Evolutionary conservation across 129 eudicot species (phyloP).

Genomic region (Mikania micrantha): DNA sequence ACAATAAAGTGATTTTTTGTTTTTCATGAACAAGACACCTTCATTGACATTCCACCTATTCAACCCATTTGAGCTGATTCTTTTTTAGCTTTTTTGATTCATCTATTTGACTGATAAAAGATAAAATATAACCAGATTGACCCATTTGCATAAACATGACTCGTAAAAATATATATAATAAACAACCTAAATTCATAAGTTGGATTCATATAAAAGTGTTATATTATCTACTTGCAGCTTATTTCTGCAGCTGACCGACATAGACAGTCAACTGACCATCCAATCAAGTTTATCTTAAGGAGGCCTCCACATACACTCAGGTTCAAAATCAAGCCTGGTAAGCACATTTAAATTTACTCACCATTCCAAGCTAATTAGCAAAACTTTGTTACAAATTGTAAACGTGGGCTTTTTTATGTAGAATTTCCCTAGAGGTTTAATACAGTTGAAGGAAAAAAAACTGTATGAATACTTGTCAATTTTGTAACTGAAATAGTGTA

Average conservation of each 20-base stretch:
- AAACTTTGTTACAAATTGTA: background rate
- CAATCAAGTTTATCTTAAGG: slow-evolving; percentile 88
- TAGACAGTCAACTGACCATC: slow-evolving; percentile 93
- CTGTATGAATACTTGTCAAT: background rate
- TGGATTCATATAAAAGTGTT: background rate
- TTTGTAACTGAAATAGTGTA: background rate
- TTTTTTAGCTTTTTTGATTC: background rate
- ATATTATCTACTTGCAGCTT: slow-evolving; percentile 46
- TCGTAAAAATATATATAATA: background rate
- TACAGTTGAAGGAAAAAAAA: background rate
- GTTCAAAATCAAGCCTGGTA: slow-evolving; percentile 93
- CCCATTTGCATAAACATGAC: background rate
- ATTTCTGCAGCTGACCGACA: slow-evolving; percentile 96
- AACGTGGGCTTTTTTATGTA: background rate
- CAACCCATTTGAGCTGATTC: background rate
- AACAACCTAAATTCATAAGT: background rate
- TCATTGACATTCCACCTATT: background rate
- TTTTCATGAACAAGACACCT: background rate
- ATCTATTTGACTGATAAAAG: background rate
- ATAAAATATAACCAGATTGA: background rate
- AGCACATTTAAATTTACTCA: background rate
- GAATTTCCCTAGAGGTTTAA: background rate
- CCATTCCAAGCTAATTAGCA: too few relatives aligned
- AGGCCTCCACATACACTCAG: slow-evolving; percentile 72
- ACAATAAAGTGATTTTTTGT: background rate